These are phyloP conservation scores for Gaeumannomyces sp. DNA, from an alignment of 2,329 filamentous ascomycete species.

Conservation along the genomic window DNA sequence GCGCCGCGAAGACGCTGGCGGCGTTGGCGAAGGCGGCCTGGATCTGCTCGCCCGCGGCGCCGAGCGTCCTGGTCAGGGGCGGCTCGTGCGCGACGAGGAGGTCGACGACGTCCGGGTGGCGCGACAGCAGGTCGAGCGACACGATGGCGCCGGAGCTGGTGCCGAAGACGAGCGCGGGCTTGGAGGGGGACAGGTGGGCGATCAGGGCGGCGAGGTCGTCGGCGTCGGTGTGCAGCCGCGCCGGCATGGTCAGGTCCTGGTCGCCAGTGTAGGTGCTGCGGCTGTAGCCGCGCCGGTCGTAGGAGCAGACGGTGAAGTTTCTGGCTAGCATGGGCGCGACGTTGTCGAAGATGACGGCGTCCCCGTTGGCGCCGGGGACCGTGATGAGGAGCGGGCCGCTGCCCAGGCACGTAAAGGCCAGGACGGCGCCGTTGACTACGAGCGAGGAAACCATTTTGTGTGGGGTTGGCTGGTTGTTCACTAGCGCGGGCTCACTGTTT, in stretches of 20 bases:
- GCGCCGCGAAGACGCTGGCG: background rate
- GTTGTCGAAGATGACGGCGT: slow-evolving; percentile 19
- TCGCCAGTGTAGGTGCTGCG: slow-evolving; percentile 15
- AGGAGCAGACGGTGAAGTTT: slow-evolving; percentile 23
- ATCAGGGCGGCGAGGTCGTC: slow-evolving; percentile 22
- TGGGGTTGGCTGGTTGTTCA: too few species aligned
- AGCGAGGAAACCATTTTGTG: background rate
- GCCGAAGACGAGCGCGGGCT: slow-evolving; percentile 15
- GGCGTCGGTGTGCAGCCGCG: slow-evolving; percentile 23
- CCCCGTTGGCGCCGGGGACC: slow-evolving; percentile 26
- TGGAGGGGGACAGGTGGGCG: slow-evolving; percentile 8
- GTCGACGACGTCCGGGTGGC: slow-evolving; percentile 12
- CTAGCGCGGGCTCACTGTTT: too few species aligned
- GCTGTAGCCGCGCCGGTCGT: slow-evolving; percentile 24
- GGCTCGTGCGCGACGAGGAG: slow-evolving; percentile 12
- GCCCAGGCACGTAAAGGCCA: slow-evolving; percentile 24
- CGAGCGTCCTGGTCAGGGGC: slow-evolving; percentile 10
- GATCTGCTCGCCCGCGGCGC: background rate
- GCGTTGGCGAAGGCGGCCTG: background rate
- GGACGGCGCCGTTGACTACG: slow-evolving; percentile 17
- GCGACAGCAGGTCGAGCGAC: slow-evolving; percentile 10
- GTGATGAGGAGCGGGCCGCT: slow-evolving; percentile 23
- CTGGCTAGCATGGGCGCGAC: slow-evolving; percentile 18
- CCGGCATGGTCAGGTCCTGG: slow-evolving; percentile 18
- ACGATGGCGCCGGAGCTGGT: slow-evolving; percentile 17